Percentiles rank a stretch among this genome's conserved stretches.
These are phyloP conservation scores for Dipteronia sinensis DNA, from an alignment of 345 rosid species.

Conservation along the genomic window DNA sequence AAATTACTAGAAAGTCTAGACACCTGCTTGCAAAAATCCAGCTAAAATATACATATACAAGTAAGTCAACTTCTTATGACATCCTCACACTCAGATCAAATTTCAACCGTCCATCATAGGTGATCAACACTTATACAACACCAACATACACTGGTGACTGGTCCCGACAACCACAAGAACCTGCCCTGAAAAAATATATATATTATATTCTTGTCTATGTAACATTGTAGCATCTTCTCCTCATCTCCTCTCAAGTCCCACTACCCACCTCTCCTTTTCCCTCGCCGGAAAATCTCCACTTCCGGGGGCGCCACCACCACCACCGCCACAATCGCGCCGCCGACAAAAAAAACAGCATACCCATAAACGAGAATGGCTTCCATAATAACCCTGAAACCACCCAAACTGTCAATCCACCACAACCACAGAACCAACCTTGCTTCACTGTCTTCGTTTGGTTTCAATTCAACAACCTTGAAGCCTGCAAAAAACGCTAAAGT, in stretches of 20 bases:
- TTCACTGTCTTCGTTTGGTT: slow-evolving; percentile 12
- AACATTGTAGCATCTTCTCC: too few relatives aligned
- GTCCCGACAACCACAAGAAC: background rate
- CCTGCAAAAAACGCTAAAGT: background rate
- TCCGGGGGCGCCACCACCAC: slow-evolving; percentile 26
- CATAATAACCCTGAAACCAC: slow-evolving; percentile 26
- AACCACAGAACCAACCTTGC: slow-evolving; percentile 5
- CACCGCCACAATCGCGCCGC: too few relatives aligned
- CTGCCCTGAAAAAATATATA: slow-evolving; percentile 8
- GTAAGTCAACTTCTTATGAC: background rate
- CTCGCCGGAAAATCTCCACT: slow-evolving; percentile 28
- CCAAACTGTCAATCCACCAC: slow-evolving; percentile 17
- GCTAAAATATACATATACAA: too few relatives aligned
- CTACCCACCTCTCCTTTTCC: slow-evolving; percentile 26
- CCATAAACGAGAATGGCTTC: slow-evolving; percentile 39
- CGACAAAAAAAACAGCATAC: too few relatives aligned
- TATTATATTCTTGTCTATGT: slow-evolving; percentile 18
- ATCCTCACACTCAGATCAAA: background rate
- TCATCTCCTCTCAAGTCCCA: slow-evolving; percentile 11
- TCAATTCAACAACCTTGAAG: slow-evolving; percentile 8
- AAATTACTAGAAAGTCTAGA: too few relatives aligned
- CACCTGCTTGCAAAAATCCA: background rate
- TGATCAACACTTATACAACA: background rate
- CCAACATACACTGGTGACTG: background rate
- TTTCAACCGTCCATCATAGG: background rate